A percentile compares a stretch with the other conserved stretches of the same genome.
These are phyloP conservation scores for Phallus indusiatus DNA, from an alignment of 768 basidiomycete species.

Conservation along the genomic window DNA sequence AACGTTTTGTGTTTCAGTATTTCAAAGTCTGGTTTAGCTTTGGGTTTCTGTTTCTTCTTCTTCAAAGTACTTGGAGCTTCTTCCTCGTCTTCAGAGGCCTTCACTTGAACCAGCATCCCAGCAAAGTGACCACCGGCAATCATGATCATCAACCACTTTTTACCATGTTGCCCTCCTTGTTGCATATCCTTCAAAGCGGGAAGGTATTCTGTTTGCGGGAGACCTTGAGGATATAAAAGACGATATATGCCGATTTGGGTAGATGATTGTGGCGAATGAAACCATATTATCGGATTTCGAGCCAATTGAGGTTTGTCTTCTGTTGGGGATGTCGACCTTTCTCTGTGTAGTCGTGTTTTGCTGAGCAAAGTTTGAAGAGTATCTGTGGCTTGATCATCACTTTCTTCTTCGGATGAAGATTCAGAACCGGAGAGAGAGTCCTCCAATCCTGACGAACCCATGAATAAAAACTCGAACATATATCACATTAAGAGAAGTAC, in stretches of 20 bases:
- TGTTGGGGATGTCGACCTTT: slow-evolving; percentile 40
- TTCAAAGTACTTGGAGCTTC: slow-evolving; percentile 24
- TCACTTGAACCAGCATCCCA: slow-evolving; percentile 75
- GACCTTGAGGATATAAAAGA: slow-evolving; percentile 50
- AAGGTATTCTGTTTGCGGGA: slow-evolving; percentile 39
- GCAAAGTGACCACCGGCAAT: slow-evolving; percentile 98
- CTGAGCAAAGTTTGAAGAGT: slow-evolving; percentile 58
- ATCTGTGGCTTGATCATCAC: slow-evolving; percentile 43
- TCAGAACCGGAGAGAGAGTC: slow-evolving; percentile 91
- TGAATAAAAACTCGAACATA: not conserved
- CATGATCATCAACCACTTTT: slow-evolving; percentile 94
- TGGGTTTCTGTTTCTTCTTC: slow-evolving; percentile 44
- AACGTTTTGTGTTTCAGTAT: slow-evolving; percentile 90
- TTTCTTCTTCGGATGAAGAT: slow-evolving; percentile 45
- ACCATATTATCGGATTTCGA: slow-evolving; percentile 78
- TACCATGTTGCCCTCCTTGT: slow-evolving; percentile 36
- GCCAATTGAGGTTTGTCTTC: slow-evolving; percentile 29
- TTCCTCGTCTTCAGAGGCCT: slow-evolving; percentile 30
- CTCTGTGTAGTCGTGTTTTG: slow-evolving; percentile 38
- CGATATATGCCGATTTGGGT: slow-evolving; percentile 90
- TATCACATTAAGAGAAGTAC: slow-evolving; percentile 15
- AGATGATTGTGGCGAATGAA: slow-evolving; percentile 64
- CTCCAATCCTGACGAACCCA: slow-evolving; percentile 44
- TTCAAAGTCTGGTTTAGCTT: slow-evolving; percentile 68
- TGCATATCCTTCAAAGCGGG: slow-evolving; percentile 61